Base-by-base conservation (phyloP, 441 rosid genomes). In the Bruguiera hainesii region DNA sequence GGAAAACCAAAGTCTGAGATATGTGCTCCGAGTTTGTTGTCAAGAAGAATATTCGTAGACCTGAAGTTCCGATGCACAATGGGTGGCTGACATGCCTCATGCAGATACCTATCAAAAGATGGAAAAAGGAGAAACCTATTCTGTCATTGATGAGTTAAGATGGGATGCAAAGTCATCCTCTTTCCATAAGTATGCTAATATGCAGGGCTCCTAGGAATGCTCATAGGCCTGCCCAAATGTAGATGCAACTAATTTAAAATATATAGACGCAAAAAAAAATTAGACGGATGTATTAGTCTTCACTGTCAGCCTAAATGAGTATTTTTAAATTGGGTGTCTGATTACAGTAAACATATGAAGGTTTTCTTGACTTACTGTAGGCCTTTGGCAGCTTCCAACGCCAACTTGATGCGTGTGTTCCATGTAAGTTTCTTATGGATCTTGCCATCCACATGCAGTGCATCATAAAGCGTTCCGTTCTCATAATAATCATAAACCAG, bases 1-100 rank as follows among this genome's bases (percentile, higher is more conserved):
- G 92, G 86, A 78, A 91, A 77, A 68, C 96, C 93, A 62, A 87
- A 91, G 68, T 90, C 96, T 11, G 97, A 89, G 74, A 88, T 84
- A 28, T 63, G 84, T 21, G 81, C 92, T 19, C 76, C 79, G 19
- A 88, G 81, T 76, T 87, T 82, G 55, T 76, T 82, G 74, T 88
- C 90, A 35, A 91, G 93, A 25, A 89, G 96, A 75, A 94, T 80
- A 73, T 89, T 89, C 52, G 85, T 77, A 71, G 96, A 89, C 77
- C 82, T 89, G 79, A 91, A 88, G 69, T 88, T 91, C 75, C 67
- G 74, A 80, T 91, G 93, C 39, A 89, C 75, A 49, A 89, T 69
- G 0, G 96, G 88, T 9, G 97, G 97, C 66, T 87, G 84, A 56
- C 96, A 89, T 31, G 79, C 89, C 80, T 91, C 97, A 7, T 94